Conservation (phyloP, 164 flowering plant species). For the Annona cherimola region DNA sequence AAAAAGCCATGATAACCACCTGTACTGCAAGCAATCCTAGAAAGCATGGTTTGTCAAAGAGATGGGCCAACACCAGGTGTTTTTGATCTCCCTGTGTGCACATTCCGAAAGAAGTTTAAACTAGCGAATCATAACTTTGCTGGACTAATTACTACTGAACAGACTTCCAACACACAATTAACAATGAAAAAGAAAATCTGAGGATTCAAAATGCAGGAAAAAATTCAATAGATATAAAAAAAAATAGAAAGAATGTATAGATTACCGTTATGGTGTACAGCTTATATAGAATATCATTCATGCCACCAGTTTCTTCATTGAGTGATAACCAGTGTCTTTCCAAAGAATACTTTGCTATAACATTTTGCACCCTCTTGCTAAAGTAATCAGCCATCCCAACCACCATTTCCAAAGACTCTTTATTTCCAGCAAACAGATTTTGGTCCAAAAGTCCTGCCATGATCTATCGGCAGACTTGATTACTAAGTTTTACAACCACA, state of each 20-base stretch:
- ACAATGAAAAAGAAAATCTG: neutral
- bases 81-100: slow-evolving; percentile 49
- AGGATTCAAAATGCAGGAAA: neutral
- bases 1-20: slow-evolving; percentile 28
- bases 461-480: slow-evolving; percentile 37
- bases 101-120: neutral
- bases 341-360: slow-evolving; percentile 46
- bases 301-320: slow-evolving; percentile 96
- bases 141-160: neutral
- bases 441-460: slow-evolving; percentile 95
- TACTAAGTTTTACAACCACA: neutral
- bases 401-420: slow-evolving; percentile 62
- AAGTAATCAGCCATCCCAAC: slow-evolving; percentile 84
- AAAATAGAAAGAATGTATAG: neutral
- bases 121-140: neutral
- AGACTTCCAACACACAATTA: neutral
- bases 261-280: slow-evolving; percentile 60
- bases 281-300: slow-evolving; percentile 89
- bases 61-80: slow-evolving; percentile 79
- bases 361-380: slow-evolving; percentile 73
- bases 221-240: neutral
- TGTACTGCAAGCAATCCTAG: slow-evolving; percentile 78
- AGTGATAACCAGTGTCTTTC: slow-evolving; percentile 67
- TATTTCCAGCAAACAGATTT: slow-evolving; percentile 48
- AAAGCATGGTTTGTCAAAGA: slow-evolving; percentile 97